Conservation (phyloP, 768 basidiomycete genomes). For the Pulveroboletus sp. region DNA sequence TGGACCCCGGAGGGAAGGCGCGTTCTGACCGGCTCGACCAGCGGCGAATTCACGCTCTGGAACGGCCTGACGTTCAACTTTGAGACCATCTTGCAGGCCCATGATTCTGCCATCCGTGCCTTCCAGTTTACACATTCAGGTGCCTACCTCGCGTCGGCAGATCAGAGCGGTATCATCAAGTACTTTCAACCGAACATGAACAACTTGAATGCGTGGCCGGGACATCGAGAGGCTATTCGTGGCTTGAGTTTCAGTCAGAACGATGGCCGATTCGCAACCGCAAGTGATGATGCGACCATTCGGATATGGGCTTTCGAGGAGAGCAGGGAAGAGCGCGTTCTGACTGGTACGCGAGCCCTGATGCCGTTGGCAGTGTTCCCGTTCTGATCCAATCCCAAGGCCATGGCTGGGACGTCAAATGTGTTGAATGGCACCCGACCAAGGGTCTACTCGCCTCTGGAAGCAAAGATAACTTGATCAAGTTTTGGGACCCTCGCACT, state of each 20-base stretch:
- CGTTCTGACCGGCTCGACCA: slow-evolving; percentile 90
- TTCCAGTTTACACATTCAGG: slow-evolving; percentile 91
- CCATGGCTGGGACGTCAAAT: slow-evolving; percentile 99
- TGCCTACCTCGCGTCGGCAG: slow-evolving; percentile 87
- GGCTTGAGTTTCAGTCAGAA: slow-evolving; percentile 90
- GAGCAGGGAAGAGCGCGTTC: slow-evolving; percentile 78
- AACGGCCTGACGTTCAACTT: slow-evolving; percentile 99
- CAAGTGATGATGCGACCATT: slow-evolving; percentile 92
- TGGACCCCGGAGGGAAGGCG: slow-evolving; percentile 98
- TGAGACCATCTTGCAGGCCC: slow-evolving; percentile 98
- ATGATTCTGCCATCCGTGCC: slow-evolving; percentile 90
- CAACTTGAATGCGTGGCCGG: slow-evolving; percentile 91
- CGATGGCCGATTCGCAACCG: slow-evolving; percentile 88
- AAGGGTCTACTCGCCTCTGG: slow-evolving; percentile 94
- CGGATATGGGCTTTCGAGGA: slow-evolving; percentile 95
- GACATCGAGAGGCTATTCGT: slow-evolving; percentile 91
- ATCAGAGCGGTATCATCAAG: slow-evolving; percentile 93
- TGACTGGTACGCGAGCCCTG: slow-evolving; percentile 55
- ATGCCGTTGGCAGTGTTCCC: neutral
- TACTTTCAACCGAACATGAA: slow-evolving; percentile 99
- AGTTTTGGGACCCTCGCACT: slow-evolving; percentile 98
- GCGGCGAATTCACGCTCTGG: slow-evolving; percentile 98
- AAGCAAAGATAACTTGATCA: slow-evolving; percentile 96
- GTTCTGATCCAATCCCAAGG: slow-evolving; percentile 44
- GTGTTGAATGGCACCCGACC: slow-evolving; percentile 97